A percentile compares a stretch with the other conserved stretches of the same genome.
Evolutionary conservation across 2,329 filamentous ascomycete species (phyloP).

Genomic region (Fusarium longipes): DNA sequence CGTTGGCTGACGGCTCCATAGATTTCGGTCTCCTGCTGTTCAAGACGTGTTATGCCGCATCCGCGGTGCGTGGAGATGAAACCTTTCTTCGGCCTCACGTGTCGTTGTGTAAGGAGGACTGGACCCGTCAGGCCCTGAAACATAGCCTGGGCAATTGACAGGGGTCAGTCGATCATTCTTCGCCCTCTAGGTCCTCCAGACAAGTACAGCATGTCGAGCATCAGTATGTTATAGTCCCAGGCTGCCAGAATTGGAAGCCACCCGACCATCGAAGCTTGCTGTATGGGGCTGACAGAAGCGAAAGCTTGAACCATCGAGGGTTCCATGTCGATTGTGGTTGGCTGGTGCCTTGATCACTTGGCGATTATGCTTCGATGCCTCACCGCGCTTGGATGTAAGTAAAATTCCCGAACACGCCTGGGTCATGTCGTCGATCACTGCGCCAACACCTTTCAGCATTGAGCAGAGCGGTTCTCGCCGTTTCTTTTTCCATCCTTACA

Average conservation of each 20-base stretch:
- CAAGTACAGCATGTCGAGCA: constrained; percentile 24
- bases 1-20: constrained; percentile 31
- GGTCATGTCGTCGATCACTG: constrained; percentile 20
- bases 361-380: constrained; percentile 28
- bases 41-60: constrained; percentile 42
- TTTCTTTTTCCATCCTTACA: neutral
- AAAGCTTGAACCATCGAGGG: constrained; percentile 39
- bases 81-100: constrained; percentile 45
- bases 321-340: constrained; percentile 35
- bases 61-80: constrained; percentile 44
- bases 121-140: constrained; percentile 40
- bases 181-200: constrained; percentile 24
- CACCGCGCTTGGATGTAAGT: constrained; percentile 15
- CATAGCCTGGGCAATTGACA: constrained; percentile 41
- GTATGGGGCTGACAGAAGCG: constrained; percentile 36
- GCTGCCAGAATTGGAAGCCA: constrained; percentile 40
- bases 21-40: constrained; percentile 30
- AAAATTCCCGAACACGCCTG: constrained; percentile 26
- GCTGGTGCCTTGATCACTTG: constrained; percentile 33
- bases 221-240: constrained; percentile 31
- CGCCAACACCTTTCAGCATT: constrained; percentile 17
- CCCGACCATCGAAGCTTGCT: constrained; percentile 32
- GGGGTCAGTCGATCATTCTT: constrained; percentile 36
- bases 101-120: constrained; percentile 42
- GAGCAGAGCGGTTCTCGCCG: constrained; percentile 19